A percentile compares a stretch with the other conserved stretches of the same genome.
These are phyloP conservation scores for Cunninghamia lanceolata DNA, from an alignment of 75 land plant genomes.

Conservation along the genomic window DNA sequence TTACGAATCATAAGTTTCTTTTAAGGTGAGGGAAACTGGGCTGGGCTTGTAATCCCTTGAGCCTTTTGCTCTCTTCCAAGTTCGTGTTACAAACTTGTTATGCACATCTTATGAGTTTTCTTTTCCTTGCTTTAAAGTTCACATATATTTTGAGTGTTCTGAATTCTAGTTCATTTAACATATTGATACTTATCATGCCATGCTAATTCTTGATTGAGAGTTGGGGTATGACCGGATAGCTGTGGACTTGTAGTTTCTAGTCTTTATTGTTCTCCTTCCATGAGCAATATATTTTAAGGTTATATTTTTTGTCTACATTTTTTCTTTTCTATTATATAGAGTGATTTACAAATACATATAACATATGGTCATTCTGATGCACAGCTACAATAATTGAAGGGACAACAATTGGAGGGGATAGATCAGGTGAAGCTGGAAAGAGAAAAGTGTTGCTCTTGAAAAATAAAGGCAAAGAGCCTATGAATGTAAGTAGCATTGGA, in stretches of 20 bases:
- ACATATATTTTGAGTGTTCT: background rate
- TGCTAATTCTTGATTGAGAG: background rate
- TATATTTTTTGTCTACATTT: background rate
- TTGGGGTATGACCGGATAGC: background rate
- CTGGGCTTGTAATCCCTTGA: background rate
- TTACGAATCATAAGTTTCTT: background rate
- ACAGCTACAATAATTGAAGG: background rate
- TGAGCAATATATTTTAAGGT: background rate
- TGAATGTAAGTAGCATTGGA: constrained; percentile 26
- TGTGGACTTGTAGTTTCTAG: background rate
- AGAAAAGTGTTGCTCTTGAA: constrained; percentile 46
- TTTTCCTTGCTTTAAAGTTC: background rate
- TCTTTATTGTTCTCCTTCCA: background rate
- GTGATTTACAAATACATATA: background rate
- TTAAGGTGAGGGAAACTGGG: background rate
- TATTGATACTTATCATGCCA: background rate
- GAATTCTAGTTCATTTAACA: background rate
- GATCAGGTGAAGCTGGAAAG: constrained; percentile 38
- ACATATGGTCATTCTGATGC: background rate
- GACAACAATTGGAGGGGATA: constrained; percentile 20
- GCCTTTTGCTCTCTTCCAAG: background rate
- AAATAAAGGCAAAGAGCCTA: constrained; percentile 43
- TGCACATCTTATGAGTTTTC: background rate
- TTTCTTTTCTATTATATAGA: background rate
- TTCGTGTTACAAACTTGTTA: background rate